Evolutionary conservation across 176 grass and related monocot genomes (phyloP), one percentile per base, ranked within the genome.

Genomic region (Urochloa ruziziensis): DNA sequence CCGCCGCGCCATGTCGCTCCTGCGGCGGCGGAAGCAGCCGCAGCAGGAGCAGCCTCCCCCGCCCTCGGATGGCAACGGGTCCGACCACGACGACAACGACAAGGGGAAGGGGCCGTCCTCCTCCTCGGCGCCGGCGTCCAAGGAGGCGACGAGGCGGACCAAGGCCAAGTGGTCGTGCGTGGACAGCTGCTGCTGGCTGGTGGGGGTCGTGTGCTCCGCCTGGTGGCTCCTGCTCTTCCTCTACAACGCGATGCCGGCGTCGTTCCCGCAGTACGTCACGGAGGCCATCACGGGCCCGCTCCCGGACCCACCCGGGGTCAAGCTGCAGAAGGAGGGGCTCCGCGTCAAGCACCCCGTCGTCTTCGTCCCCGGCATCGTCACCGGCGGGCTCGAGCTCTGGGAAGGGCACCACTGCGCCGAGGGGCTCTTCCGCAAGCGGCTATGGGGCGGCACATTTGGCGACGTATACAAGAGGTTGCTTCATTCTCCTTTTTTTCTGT

Each of bases 231-330:
- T 96, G 35, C 86, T 99, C 69, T 99, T 99, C 83, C 86, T 90
- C 43, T 99, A 94, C 93, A 99, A 96, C 91, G 91, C 96, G 32
- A 99, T 99, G 96, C 96, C 96, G 39, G 87, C 96, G 5, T 99
- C 96, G 43, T 90, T 99, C 69, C 96, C 96, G 10, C 93, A 96
- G 83, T 99, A 96, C 78, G 96, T 99, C 69, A 94, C 93, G 24
- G 91, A 99, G 83, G 96, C 96, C 11, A 99, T 99, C 83, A 96
- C 93, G 4, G 93, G 96, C 2, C 96, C 96, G 34, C 74, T 94
- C 42, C 91, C 96, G 13, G 96, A 99, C 73, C 91, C 91, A 49
- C 96, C 96, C 4, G 96, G 96, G 35, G 91, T 96, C 47, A 99
- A 96, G 85, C 82, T 99, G 58, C 69, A 87, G 80, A 99, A 99